A percentile compares a stretch with the other conserved stretches of the same genome.
These are phyloP conservation scores for Mucor circinelloides DNA, from an alignment of 371 early-diverging fungal species.

Conservation along the genomic window DNA sequence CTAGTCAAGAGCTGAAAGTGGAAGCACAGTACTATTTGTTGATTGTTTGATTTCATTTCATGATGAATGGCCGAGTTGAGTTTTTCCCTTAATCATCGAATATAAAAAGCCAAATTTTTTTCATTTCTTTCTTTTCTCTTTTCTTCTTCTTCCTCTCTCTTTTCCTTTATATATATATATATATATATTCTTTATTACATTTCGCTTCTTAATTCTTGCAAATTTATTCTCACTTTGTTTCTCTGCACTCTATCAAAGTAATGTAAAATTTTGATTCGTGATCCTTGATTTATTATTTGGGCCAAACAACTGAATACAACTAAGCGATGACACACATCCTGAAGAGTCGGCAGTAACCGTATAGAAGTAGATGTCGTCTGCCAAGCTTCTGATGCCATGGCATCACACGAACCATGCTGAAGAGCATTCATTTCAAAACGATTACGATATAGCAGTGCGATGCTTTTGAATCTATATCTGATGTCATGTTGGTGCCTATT, in stretches of 20 bases:
- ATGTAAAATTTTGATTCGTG: no score
- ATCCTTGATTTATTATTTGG: no score
- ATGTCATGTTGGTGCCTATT: background rate
- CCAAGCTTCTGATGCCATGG: background rate
- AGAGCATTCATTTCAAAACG: background rate
- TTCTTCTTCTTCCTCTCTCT: background rate
- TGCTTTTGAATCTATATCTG: background rate
- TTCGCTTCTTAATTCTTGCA: background rate
- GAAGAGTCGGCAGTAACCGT: no score
- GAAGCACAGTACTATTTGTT: background rate
- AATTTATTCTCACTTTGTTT: background rate
- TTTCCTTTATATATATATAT: slow-evolving; percentile 1
- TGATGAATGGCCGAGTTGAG: background rate
- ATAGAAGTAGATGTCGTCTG: no score
- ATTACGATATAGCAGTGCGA: background rate
- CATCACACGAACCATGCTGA: background rate
- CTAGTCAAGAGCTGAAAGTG: no score
- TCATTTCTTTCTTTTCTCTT: background rate
- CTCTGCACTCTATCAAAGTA: no score
- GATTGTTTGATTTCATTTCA: background rate
- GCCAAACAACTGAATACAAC: no score
- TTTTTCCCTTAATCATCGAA: background rate
- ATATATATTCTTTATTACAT: background rate
- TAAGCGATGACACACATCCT: no score
- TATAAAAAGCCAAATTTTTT: slow-evolving; percentile 6